These are phyloP conservation scores for Scheffersomyces segobiensis DNA, from an alignment of 1,139 yeast species.

Conservation along the genomic window DNA sequence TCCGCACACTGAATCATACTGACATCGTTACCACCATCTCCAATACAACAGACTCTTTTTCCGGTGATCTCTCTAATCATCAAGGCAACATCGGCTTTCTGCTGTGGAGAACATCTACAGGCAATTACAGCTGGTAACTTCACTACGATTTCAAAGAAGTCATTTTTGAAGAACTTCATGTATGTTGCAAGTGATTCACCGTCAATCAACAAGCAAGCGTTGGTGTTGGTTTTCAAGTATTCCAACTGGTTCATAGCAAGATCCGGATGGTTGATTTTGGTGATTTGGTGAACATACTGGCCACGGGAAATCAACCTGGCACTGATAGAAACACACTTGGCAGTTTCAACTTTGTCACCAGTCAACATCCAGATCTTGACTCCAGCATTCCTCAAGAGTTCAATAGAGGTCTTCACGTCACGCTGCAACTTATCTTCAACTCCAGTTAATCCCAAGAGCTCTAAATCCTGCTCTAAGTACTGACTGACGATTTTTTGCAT, in stretches of 20 bases:
- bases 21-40: slow-evolving; percentile 99
- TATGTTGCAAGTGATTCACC: slow-evolving; percentile 85
- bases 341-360: slow-evolving; percentile 98
- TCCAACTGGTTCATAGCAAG: slow-evolving; percentile 75
- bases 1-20: slow-evolving; percentile 99
- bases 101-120: slow-evolving; percentile 98
- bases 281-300: slow-evolving; percentile 85
- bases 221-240: slow-evolving; percentile 60
- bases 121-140: slow-evolving; percentile 91
- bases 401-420: slow-evolving; percentile 90
- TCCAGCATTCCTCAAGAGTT: slow-evolving; percentile 91
- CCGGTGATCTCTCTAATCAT: slow-evolving; percentile 77
- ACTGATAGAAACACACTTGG: slow-evolving; percentile 93
- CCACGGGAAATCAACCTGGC: slow-evolving; percentile 92
- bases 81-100: slow-evolving; percentile 92
- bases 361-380: slow-evolving; percentile 98
- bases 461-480: slow-evolving; percentile 80
- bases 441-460: slow-evolving; percentile 89
- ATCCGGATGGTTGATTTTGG: slow-evolving; percentile 61
- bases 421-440: slow-evolving; percentile 94
- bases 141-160: slow-evolving; percentile 77
- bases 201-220: slow-evolving; percentile 84
- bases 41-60: slow-evolving; percentile 93
- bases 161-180: slow-evolving; percentile 60
- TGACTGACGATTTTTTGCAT: slow-evolving; percentile 70